Evolutionary conservation across 2,329 filamentous ascomycete species (phyloP).

Genomic region (Pestalotiopsis sp.): DNA sequence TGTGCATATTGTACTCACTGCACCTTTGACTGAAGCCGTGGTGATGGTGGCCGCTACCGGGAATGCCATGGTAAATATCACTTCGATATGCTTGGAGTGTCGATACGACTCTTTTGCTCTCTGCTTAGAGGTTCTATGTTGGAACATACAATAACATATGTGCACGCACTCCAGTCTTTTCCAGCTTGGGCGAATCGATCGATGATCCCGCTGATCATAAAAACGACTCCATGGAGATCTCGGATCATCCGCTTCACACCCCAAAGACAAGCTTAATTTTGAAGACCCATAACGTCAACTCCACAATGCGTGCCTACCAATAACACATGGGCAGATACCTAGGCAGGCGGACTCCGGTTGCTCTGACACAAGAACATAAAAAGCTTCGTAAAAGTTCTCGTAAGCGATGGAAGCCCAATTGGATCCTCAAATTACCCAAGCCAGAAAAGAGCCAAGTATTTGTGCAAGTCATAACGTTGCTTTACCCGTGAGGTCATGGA

Average conservation of each 20-base stretch:
- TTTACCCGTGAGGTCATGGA: too few relatives aligned
- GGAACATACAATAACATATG: neutral
- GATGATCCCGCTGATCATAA: constrained; percentile 7
- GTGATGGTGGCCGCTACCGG: neutral
- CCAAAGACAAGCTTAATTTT: constrained; percentile 2
- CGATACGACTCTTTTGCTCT: neutral
- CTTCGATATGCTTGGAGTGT: neutral
- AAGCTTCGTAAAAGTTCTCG: too few relatives aligned
- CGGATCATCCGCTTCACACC: neutral
- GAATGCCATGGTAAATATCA: neutral
- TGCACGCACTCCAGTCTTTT: neutral
- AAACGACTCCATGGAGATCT: neutral
- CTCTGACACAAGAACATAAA: too few relatives aligned
- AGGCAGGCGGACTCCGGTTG: neutral
- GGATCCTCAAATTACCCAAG: too few relatives aligned
- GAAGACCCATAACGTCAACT: neutral
- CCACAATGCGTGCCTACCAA: neutral
- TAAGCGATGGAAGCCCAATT: too few relatives aligned
- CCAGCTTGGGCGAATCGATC: constrained; percentile 1
- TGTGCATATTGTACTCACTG: neutral
- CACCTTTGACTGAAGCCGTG: too few relatives aligned
- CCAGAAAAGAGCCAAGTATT: too few relatives aligned
- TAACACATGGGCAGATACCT: neutral
- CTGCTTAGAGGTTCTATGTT: neutral
- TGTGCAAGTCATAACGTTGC: too few relatives aligned